These are phyloP conservation scores for Aspergillus mulundensis DNA, from an alignment of 495 filamentous ascomycete species.

Conservation along the genomic window DNA sequence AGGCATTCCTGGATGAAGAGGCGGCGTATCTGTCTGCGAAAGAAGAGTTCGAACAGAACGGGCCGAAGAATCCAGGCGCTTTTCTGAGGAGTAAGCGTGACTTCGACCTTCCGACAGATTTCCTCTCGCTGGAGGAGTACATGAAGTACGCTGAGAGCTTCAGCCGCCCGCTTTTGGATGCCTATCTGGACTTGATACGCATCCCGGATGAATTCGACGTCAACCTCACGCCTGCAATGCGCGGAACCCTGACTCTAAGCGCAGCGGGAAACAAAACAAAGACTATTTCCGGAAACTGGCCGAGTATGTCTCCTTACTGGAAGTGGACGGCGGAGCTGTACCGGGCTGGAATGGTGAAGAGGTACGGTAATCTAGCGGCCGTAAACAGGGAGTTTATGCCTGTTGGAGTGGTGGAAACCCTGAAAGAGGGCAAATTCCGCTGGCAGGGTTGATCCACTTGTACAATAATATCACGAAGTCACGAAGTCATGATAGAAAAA, in stretches of 20 bases:
- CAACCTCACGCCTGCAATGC: slow-evolving; percentile 24
- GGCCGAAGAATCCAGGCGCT: slow-evolving; percentile 1
- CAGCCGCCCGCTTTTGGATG: slow-evolving; percentile 25
- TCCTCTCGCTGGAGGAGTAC: slow-evolving; percentile 54
- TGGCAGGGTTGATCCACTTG: slow-evolving; percentile 47
- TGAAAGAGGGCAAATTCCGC: slow-evolving; percentile 54
- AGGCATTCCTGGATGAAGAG: slow-evolving; percentile 42
- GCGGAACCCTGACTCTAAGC: slow-evolving; percentile 23
- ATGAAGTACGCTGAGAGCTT: slow-evolving; percentile 47
- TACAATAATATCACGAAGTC: slow-evolving; percentile 1
- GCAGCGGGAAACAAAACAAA: slow-evolving; percentile 10
- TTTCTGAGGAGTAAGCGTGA: neutral
- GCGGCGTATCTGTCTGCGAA: slow-evolving; percentile 45
- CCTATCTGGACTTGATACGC: slow-evolving; percentile 35
- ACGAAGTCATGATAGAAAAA: slow-evolving; percentile 2
- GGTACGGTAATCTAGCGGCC: slow-evolving; percentile 59
- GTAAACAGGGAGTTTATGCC: slow-evolving; percentile 59
- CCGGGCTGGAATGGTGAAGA: slow-evolving; percentile 52
- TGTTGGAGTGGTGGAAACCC: slow-evolving; percentile 60
- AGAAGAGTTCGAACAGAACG: slow-evolving; percentile 38
- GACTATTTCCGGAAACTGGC: slow-evolving; percentile 31
- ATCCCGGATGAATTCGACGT: slow-evolving; percentile 37
- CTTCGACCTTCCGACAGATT: slow-evolving; percentile 29
- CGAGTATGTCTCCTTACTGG: slow-evolving; percentile 54
- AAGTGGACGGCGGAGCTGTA: slow-evolving; percentile 60